These are phyloP conservation scores for Xylaria bambusicola DNA, from an alignment of 495 filamentous ascomycete genomes.

Conservation along the genomic window DNA sequence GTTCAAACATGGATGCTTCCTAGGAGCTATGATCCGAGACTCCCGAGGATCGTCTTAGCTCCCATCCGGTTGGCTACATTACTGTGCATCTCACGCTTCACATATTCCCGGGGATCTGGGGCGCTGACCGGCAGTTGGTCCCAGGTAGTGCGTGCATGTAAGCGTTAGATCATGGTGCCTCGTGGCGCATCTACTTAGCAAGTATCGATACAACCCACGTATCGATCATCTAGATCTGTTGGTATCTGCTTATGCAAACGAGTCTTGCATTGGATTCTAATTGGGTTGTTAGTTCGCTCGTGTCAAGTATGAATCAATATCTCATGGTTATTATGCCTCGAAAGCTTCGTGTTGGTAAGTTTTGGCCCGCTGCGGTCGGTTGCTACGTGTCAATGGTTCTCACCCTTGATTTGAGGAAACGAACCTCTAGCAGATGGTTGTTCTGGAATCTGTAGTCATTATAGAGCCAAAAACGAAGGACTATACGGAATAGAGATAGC, in stretches of 20 bases:
- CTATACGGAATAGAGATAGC: neutral
- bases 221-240: neutral
- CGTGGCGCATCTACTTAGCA: neutral
- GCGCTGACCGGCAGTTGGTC: constrained; percentile 17
- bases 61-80: neutral
- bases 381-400: neutral
- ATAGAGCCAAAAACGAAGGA: neutral
- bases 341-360: neutral
- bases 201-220: neutral
- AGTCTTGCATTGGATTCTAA: neutral
- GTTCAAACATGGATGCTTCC: neutral
- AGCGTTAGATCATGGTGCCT: constrained; percentile 6
- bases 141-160: constrained; percentile 15
- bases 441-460: neutral
- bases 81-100: neutral
- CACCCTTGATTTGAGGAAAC: neutral
- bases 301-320: neutral
- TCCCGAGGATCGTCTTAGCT: constrained; percentile 7
- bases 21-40: neutral
- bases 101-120: constrained; percentile 18
- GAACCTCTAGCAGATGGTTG: neutral
- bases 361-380: neutral
- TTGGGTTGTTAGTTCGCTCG: neutral
- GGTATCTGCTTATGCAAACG: neutral
- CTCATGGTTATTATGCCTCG: neutral